phyloP scores from a whole-genome alignment of 768 basidiomycete species.

The Lactarius vividus region DNA sequence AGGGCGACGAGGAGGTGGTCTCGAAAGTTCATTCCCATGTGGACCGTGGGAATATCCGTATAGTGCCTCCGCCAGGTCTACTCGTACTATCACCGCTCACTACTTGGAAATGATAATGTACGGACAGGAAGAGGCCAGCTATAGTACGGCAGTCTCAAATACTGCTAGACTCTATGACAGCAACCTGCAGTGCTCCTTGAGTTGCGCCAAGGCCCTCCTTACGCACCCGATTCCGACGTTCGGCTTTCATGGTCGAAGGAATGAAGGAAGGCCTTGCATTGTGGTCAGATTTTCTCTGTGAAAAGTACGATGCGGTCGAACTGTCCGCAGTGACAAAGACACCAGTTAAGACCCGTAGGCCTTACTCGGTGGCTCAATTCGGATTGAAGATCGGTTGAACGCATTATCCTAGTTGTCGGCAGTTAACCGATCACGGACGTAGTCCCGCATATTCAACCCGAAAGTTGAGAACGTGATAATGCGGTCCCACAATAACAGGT shows the following conservation, averaged over 20 bases:
- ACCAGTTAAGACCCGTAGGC: background rate
- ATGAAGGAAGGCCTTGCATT: background rate
- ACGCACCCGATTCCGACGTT: background rate
- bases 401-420: background rate
- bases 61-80: constrained; percentile 21
- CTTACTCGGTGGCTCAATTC: background rate
- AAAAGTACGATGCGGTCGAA: background rate
- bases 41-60: constrained; percentile 15
- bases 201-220: background rate
- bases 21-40: constrained; percentile 14
- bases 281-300: background rate
- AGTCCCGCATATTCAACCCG: background rate
- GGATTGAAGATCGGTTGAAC: background rate
- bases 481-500: background rate
- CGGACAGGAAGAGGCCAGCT: background rate
- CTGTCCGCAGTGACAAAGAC: background rate
- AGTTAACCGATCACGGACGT: background rate
- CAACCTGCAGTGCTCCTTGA: background rate
- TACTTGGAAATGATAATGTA: background rate
- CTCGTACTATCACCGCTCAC: background rate
- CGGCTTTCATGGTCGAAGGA: too few relatives aligned
- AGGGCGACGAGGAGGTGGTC: constrained; percentile 20
- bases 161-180: background rate
- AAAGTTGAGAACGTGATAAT: background rate
- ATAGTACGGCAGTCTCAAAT: background rate